phyloP scores from a whole-genome alignment of 148 eudicot species.

The Vaccinium macrocarpon region DNA sequence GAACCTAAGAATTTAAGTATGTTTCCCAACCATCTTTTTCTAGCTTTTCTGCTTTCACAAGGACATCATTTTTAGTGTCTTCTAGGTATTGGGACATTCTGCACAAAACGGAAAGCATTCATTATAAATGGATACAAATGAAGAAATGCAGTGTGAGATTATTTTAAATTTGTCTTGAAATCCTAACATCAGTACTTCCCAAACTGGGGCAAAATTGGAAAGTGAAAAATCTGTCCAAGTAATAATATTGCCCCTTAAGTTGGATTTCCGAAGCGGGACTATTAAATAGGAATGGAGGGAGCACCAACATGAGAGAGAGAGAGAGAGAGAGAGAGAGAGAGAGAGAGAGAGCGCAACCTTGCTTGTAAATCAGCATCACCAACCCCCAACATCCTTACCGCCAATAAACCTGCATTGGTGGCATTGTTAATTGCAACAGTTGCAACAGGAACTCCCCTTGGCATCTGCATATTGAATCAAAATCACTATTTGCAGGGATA shows the following conservation, averaged over 20 bases:
- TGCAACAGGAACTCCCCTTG: slow-evolving; percentile 97
- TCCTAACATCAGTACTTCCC: no score
- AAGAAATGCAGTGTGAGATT: background rate
- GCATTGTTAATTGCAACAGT: slow-evolving; percentile 94
- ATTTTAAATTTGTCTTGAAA: no score
- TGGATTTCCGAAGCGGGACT: no score
- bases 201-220: no score
- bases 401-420: slow-evolving; percentile 87
- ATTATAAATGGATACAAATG: background rate
- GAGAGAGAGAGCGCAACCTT: slow-evolving; percentile 35
- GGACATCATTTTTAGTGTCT: slow-evolving; percentile 9
- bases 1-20: background rate
- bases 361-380: slow-evolving; percentile 59
- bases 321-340: no score
- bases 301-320: no score
- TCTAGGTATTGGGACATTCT: slow-evolving; percentile 8
- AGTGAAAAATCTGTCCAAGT: no score
- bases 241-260: no score
- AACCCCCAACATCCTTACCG: slow-evolving; percentile 74
- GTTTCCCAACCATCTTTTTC: slow-evolving; percentile 11
- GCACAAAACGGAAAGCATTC: background rate
- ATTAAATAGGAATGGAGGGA: no score
- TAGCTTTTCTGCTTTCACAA: slow-evolving; percentile 9
- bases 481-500: background rate
- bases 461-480: slow-evolving; percentile 57